Conservation (phyloP, 768 basidiomycete genomes). For the Antrodiella citrinella region DNA sequence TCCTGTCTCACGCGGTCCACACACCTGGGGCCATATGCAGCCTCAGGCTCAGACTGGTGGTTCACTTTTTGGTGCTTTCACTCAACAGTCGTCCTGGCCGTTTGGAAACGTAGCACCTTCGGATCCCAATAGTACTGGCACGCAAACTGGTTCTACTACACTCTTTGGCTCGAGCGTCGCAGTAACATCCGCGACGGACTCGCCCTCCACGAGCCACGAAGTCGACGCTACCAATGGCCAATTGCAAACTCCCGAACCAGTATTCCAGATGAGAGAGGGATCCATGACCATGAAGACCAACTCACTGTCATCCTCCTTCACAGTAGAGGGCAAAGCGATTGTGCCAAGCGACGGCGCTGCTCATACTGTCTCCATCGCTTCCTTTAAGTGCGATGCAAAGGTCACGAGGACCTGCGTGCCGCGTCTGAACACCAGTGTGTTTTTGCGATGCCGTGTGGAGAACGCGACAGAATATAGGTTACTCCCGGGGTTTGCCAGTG, state of each 20-base stretch:
- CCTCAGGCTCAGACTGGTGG: background rate
- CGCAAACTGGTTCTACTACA: background rate
- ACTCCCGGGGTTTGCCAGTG: conserved; percentile 43
- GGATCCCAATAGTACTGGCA: no score
- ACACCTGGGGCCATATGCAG: no score
- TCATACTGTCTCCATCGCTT: conserved; percentile 47
- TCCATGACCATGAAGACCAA: background rate
- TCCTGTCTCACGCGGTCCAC: background rate
- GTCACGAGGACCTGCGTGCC: conserved; percentile 45
- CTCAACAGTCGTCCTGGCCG: background rate
- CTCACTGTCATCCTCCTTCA: conserved; percentile 42
- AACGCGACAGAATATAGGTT: conserved; percentile 52
- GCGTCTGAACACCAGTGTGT: conserved; percentile 38
- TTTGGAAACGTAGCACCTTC: background rate
- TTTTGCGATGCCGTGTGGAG: conserved; percentile 37
- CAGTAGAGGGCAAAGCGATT: conserved; percentile 39
- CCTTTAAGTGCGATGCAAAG: conserved; percentile 37
- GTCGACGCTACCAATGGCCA: background rate
- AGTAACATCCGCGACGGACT: background rate
- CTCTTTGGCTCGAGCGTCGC: background rate
- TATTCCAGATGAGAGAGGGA: background rate
- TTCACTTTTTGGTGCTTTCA: background rate
- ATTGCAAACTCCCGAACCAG: background rate
- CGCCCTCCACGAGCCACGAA: background rate
- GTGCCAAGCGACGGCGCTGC: conserved; percentile 47